phyloP scores from a whole-genome alignment of 495 filamentous ascomycete species.

The Penicillium salamii region DNA sequence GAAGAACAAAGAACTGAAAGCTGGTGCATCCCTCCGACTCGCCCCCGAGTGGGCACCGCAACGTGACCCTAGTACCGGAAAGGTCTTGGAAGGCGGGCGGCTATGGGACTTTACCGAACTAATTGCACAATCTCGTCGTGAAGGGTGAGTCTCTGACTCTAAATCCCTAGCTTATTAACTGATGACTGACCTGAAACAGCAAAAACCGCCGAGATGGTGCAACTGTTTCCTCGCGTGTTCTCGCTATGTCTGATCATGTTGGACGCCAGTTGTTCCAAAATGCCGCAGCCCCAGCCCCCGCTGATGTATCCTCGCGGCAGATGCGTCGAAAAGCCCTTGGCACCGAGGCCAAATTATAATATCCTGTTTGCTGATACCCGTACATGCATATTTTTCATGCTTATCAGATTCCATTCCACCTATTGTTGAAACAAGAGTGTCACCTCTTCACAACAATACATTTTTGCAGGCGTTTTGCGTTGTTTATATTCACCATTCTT shows the following conservation, averaged over 20 bases:
- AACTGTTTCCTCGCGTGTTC: slow-evolving; percentile 80
- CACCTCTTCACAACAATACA: too few species aligned
- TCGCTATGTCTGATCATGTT: slow-evolving; percentile 66
- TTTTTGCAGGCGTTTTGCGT: not conserved
- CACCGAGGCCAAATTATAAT: slow-evolving; percentile 34
- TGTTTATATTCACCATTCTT: not conserved
- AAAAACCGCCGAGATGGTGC: slow-evolving; percentile 92
- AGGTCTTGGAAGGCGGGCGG: slow-evolving; percentile 63
- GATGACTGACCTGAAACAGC: slow-evolving; percentile 19
- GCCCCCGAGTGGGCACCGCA: slow-evolving; percentile 75
- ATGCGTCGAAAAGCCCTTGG: slow-evolving; percentile 39
- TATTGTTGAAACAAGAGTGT: too few species aligned
- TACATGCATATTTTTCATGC: not conserved
- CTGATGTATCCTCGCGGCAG: slow-evolving; percentile 35
- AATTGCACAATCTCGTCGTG: slow-evolving; percentile 76
- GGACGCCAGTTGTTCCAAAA: slow-evolving; percentile 48
- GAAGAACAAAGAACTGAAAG: slow-evolving; percentile 56
- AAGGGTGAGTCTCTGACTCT: slow-evolving; percentile 56
- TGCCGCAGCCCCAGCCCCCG: slow-evolving; percentile 28
- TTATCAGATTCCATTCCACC: not conserved
- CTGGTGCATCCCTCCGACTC: slow-evolving; percentile 59
- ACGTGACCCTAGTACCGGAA: slow-evolving; percentile 58
- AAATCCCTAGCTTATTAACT: not conserved
- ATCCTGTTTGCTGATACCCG: slow-evolving; percentile 1
- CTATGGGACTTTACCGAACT: slow-evolving; percentile 89